Evolutionary conservation across 768 basidiomycete genomes (phyloP).

Genomic region (Pleurotus tuber-regium): DNA sequence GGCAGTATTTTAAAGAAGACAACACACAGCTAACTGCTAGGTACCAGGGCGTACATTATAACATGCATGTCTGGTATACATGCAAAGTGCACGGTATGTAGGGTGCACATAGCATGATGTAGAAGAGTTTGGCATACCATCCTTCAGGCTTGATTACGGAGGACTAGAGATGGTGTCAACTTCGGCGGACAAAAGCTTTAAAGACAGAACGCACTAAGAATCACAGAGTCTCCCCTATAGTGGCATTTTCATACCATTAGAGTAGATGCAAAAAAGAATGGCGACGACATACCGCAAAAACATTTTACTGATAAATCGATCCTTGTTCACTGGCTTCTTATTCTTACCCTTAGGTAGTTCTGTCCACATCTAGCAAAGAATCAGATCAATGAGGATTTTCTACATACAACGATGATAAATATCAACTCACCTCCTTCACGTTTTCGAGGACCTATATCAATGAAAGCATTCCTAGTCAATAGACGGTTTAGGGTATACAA

Average conservation of each 20-base stretch:
- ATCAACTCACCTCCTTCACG: slow-evolving; percentile 80
- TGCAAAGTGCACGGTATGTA: not conserved
- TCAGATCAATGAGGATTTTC: too few species aligned
- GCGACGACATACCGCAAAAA: slow-evolving; percentile 70
- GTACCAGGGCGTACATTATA: not conserved
- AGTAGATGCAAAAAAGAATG: slow-evolving; percentile 3
- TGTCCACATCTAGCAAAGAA: slow-evolving; percentile 98
- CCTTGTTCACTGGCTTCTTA: slow-evolving; percentile 98
- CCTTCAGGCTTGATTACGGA: slow-evolving; percentile 68
- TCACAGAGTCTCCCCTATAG: slow-evolving; percentile 91
- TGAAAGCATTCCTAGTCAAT: too few species aligned
- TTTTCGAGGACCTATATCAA: slow-evolving; percentile 83
- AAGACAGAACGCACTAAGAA: slow-evolving; percentile 71
- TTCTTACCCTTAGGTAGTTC: slow-evolving; percentile 97
- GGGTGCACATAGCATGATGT: slow-evolving; percentile 10
- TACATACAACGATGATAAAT: too few species aligned
- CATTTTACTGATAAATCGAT: slow-evolving; percentile 99
- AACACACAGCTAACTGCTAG: not conserved
- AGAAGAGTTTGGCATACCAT: not conserved
- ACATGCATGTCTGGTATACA: not conserved
- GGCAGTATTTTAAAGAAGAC: too few species aligned
- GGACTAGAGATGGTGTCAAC: slow-evolving; percentile 47
- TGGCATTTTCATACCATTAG: slow-evolving; percentile 12
- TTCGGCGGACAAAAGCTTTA: slow-evolving; percentile 20
- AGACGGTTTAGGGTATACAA: too few species aligned